These are phyloP conservation scores for Castanea sativa DNA, from an alignment of 306 rosid species.

Conservation along the genomic window DNA sequence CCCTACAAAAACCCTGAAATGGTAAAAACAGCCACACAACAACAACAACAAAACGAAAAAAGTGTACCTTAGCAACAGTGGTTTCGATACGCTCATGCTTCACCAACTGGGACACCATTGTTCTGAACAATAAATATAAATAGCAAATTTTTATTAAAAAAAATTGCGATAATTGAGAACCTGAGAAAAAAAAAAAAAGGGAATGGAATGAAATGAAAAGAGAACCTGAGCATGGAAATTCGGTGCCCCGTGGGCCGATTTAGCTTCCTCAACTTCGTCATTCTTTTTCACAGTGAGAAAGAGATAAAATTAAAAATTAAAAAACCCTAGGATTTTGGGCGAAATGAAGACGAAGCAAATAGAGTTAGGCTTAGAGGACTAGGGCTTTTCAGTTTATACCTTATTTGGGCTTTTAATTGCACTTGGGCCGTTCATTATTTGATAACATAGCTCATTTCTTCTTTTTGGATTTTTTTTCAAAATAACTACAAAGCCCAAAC, in stretches of 20 bases:
- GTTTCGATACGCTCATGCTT: conserved; percentile 98
- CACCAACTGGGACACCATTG: conserved; percentile 96
- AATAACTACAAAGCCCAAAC: too few species aligned
- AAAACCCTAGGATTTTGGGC: conserved; percentile 7
- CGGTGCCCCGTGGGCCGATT: conserved; percentile 75
- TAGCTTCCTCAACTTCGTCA: conserved; percentile 91
- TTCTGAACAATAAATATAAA: conserved; percentile 35
- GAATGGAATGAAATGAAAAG: background rate
- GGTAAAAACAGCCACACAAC: background rate
- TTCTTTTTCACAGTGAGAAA: conserved; percentile 8
- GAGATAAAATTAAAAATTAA: conserved; percentile 3
- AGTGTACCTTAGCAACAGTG: conserved; percentile 75
- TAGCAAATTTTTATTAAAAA: background rate
- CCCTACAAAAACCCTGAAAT: conserved; percentile 1
- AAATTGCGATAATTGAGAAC: background rate
- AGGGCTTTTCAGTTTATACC: too few species aligned
- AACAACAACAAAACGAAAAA: background rate
- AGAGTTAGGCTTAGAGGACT: too few species aligned
- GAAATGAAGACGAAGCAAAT: background rate
- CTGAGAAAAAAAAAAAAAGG: too few species aligned
- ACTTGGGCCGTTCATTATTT: too few species aligned
- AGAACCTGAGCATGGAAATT: conserved; percentile 82
- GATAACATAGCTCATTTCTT: too few species aligned
- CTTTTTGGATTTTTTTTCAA: too few species aligned
- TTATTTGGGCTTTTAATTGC: too few species aligned